These are phyloP conservation scores for Vigna reflexopilosa DNA, from an alignment of 306 rosid genomes.

Conservation along the genomic window DNA sequence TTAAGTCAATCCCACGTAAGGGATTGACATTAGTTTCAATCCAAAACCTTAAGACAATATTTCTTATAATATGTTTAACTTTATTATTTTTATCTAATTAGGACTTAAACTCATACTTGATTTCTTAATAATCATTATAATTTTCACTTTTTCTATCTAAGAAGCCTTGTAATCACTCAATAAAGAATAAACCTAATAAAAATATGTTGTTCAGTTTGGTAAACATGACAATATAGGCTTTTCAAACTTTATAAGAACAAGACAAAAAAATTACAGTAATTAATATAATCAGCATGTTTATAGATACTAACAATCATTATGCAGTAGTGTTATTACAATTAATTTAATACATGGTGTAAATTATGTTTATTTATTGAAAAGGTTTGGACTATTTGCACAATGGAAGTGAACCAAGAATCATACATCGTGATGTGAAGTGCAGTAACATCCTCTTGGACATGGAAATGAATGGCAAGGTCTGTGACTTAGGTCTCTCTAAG, in stretches of 20 bases:
- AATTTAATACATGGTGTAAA: not conserved
- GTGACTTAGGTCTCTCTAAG: conserved; percentile 95
- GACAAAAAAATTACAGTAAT: no score
- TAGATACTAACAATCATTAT: not conserved
- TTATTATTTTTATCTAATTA: no score
- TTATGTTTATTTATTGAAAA: conserved; percentile 25
- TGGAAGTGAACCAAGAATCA: conserved; percentile 89
- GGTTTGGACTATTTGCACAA: conserved; percentile 96
- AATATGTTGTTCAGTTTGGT: no score
- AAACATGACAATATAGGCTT: not conserved
- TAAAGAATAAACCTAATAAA: no score
- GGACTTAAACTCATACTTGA: no score
- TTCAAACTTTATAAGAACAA: not conserved
- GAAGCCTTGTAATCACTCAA: no score
- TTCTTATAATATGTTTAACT: no score
- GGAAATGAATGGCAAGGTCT: conserved; percentile 91
- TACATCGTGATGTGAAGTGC: conserved; percentile 94
- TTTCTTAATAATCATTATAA: not conserved
- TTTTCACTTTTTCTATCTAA: not conserved
- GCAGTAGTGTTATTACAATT: not conserved
- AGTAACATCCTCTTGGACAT: conserved; percentile 85
- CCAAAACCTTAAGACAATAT: no score
- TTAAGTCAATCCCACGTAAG: no score
- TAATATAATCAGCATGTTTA: no score
- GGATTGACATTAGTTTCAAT: no score